These are phyloP conservation scores for Meyerozyma carpophila DNA, from an alignment of 1,139 yeast genomes.

Conservation along the genomic window DNA sequence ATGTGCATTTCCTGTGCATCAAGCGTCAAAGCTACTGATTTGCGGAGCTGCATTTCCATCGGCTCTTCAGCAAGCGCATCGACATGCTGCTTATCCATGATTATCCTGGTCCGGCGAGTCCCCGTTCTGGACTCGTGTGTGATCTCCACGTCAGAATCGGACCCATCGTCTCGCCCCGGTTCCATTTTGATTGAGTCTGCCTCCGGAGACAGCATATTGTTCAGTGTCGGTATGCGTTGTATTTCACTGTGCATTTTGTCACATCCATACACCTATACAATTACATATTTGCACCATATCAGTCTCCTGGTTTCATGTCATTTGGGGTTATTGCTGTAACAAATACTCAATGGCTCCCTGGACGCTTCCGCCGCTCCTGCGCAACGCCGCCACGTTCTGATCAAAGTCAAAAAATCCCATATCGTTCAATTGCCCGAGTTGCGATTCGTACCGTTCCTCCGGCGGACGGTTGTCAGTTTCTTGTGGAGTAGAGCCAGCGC, in stretches of 20 bases:
- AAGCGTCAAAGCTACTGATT: constrained; percentile 30
- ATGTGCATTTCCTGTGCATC: constrained; percentile 30
- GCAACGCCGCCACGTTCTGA: constrained; percentile 80
- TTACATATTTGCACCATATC: neutral
- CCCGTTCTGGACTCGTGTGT: neutral
- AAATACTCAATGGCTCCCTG: constrained; percentile 94
- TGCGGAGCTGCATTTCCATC: constrained; percentile 31
- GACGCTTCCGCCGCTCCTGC: constrained; percentile 95
- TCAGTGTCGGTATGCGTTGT: neutral
- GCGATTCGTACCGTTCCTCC: constrained; percentile 88
- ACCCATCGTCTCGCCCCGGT: neutral
- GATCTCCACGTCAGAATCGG: neutral
- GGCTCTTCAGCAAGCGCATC: constrained; percentile 12
- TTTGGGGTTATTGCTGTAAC: constrained; percentile 20
- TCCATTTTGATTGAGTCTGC: neutral
- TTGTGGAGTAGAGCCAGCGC: constrained; percentile 32
- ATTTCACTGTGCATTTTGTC: neutral
- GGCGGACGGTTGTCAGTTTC: constrained; percentile 79
- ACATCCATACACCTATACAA: neutral
- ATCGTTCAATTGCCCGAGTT: constrained; percentile 88
- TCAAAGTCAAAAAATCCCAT: constrained; percentile 96
- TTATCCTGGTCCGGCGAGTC: neutral
- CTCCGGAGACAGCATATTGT: neutral
- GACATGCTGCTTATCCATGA: neutral
- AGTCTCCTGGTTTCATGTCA: neutral